Base-by-base conservation (phyloP, 371 early-diverging fungal species). In the Batkoa obscura region DNA sequence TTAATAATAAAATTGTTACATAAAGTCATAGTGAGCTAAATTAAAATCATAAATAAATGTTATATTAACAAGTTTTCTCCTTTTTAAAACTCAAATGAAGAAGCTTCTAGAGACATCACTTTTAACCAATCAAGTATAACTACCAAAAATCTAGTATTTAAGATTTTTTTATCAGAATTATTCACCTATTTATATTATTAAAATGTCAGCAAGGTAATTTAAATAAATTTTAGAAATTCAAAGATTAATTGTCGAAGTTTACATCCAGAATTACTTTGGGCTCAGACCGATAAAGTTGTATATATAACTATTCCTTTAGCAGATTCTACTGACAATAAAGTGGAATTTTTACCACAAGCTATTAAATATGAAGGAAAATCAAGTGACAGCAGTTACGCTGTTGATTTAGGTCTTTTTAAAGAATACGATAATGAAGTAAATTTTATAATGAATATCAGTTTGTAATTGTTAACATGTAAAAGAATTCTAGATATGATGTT, bases 221-320 rank as follows among this genome's bases (percentile, higher is more conserved):
- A 15, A 46, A 46, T 50, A 30, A 23, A 23, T 23, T 30, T 30
- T 9, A 23, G 10, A 6, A 12, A 30, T 36, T 4, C 56, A 3
- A 23, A 4, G 34, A 9, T 9, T 3, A 50, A 9, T 12, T 34
- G 23, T 50, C 23, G 50, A 12, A 34, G 23, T 56, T 68, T 72
- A 48, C 67, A 69, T 66, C 85, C 83, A 56, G 73, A 78, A 64
- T 84, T 92, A 42, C 80, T 88, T 59, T 95, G 94, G 94, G 96
- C 96, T 43, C 93, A 96, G 67, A 78, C 87, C 64, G 70, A 72
- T 39, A 76, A 86, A 59, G 65, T 81, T 48, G 58, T 94, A 59
- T 94, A 75, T 67, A 62, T 96, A 49, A 96, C 96, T 15, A 75
- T 96, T 59, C 76, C 86, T 52, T 63, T 92, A 23, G 53, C 72